Percentiles rank a stretch among this genome's conserved stretches.
phyloP scores from a whole-genome alignment of 129 eudicot species.

The Helianthus annuus region HanXRQr2.0-SUNRISE NC_035444.2:32798921-32799420 shows the following conservation, averaged over 20 bases:
- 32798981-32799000: neutral
- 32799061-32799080: neutral
- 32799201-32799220: neutral
- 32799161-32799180: neutral
- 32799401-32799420: neutral
- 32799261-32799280: slow-evolving; percentile 44
- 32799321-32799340: neutral
- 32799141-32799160: slow-evolving; percentile 4
- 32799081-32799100: neutral
- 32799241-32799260: slow-evolving; percentile 40
- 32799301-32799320: slow-evolving; percentile 33
- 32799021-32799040: neutral
- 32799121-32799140: neutral
- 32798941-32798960: neutral
- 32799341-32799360: neutral
- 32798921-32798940: neutral
- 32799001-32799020: neutral
- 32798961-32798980: neutral
- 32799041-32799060: neutral
- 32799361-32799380: neutral
- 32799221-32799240: neutral
- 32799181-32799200: neutral
- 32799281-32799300: slow-evolving; percentile 35
- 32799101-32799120: neutral
- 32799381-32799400: slow-evolving; percentile 12